phyloP scores from a whole-genome alignment of 768 basidiomycete genomes.

The Kwoniella bestiolae region DNA sequence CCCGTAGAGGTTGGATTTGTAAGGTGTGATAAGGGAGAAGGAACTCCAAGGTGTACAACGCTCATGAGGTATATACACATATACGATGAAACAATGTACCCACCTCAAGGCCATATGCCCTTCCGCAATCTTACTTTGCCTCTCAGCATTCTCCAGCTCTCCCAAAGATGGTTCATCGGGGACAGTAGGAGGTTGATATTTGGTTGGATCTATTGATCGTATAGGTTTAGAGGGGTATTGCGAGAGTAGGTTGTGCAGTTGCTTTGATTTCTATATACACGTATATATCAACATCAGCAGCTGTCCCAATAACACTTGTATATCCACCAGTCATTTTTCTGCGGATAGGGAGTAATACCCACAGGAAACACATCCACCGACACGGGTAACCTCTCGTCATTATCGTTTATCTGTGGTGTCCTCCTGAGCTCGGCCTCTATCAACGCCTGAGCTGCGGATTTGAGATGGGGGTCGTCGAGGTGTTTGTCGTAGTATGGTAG shows the following conservation, averaged over 20 bases:
- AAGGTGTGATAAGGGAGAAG: no score
- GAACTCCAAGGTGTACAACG: no score
- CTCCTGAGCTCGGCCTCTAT: conserved; percentile 52
- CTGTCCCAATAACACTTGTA: background rate
- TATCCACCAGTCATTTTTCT: background rate
- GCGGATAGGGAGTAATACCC: conserved; percentile 12
- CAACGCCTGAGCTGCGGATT: conserved; percentile 45
- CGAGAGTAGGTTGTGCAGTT: conserved; percentile 37
- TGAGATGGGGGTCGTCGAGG: conserved; percentile 66
- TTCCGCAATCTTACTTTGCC: conserved; percentile 46
- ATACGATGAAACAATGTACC: conserved; percentile 5
- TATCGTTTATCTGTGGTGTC: conserved; percentile 35
- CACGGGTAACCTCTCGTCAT: conserved; percentile 50
- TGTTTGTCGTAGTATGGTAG: conserved; percentile 96
- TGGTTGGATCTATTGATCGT: conserved; percentile 51
- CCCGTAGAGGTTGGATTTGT: no score
- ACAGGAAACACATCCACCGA: conserved; percentile 50
- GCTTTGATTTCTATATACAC: conserved; percentile 53
- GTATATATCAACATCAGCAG: background rate
- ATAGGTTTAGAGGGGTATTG: conserved; percentile 39
- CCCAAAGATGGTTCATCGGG: conserved; percentile 31
- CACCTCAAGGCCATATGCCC: conserved; percentile 54
- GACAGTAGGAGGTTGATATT: conserved; percentile 36
- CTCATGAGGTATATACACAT: no score
- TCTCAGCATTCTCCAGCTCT: conserved; percentile 47